Conservation (phyloP, 306 rosid genomes). For the Hippophae rhamnoides region DNA sequence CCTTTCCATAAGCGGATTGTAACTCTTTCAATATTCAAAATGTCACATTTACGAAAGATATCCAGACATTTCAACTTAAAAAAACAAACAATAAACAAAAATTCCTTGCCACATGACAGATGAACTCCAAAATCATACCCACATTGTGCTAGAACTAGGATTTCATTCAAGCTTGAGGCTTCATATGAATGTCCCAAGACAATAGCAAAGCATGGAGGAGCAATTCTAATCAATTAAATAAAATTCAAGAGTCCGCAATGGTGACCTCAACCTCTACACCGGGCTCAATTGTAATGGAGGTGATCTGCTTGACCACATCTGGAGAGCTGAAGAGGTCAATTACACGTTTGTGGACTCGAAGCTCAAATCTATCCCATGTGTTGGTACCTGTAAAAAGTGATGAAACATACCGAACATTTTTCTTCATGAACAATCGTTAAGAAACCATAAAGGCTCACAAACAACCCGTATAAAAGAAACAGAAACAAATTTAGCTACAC, state of each 20-base stretch:
- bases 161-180: neutral
- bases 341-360: slow-evolving; percentile 64
- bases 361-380: slow-evolving; percentile 66
- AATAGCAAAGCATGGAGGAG: neutral
- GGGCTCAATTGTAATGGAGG: slow-evolving; percentile 51
- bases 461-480: neutral
- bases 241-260: slow-evolving; percentile 50
- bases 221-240: neutral
- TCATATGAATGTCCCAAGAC: neutral
- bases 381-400: slow-evolving; percentile 37
- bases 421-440: too few species aligned
- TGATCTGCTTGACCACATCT: slow-evolving; percentile 56
- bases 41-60: neutral
- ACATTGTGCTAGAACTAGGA: neutral
- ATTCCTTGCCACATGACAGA: neutral
- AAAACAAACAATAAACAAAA: neutral
- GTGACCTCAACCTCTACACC: slow-evolving; percentile 73
- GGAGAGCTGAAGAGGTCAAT: slow-evolving; percentile 73
- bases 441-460: too few species aligned
- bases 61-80: neutral
- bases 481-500: neutral
- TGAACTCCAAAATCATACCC: neutral
- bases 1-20: too few species aligned
- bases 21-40: slow-evolving; percentile 2
- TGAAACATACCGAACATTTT: neutral